Conservation (phyloP, 1,284 basidiomycete species). For the Ustilago nuda region DNA sequence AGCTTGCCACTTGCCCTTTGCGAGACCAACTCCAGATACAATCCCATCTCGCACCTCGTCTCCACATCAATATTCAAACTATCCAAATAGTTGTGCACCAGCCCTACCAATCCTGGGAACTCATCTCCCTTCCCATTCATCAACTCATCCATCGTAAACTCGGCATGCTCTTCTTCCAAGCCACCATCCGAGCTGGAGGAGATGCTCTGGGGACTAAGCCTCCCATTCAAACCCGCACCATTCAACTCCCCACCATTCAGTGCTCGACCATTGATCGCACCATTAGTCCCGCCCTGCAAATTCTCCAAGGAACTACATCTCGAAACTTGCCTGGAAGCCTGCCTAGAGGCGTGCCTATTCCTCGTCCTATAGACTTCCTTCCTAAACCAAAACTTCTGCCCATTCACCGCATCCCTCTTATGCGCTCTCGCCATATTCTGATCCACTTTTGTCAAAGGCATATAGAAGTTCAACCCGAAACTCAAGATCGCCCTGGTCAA, state of each 20-base stretch:
- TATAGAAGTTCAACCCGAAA: constrained; percentile 93
- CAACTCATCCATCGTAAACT: constrained; percentile 92
- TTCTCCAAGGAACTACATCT: constrained; percentile 28
- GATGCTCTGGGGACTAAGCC: constrained; percentile 35
- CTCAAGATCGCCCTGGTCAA: constrained; percentile 91
- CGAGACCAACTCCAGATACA: constrained; percentile 64
- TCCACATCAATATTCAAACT: constrained; percentile 82
- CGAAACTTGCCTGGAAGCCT: constrained; percentile 43
- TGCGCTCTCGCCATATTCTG: constrained; percentile 96
- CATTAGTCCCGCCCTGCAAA: constrained; percentile 13
- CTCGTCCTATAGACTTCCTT: constrained; percentile 78
- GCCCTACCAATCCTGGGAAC: constrained; percentile 87
- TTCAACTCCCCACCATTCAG: constrained; percentile 10
- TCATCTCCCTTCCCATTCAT: constrained; percentile 84
- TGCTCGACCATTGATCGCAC: not conserved
- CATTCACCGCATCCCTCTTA: constrained; percentile 79
- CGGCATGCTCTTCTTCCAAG: constrained; percentile 82
- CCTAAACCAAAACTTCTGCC: constrained; percentile 88
- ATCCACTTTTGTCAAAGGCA: constrained; percentile 97
- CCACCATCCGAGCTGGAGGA: constrained; percentile 17
- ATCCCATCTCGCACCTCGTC: constrained; percentile 77
- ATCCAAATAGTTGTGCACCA: constrained; percentile 88
- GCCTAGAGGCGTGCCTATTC: constrained; percentile 69
- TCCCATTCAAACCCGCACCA: constrained; percentile 3
- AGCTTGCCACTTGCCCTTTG: constrained; percentile 87